phyloP scores from a whole-genome alignment of 257 asterid genomes.

The Rehmannia glutinosa region DNA sequence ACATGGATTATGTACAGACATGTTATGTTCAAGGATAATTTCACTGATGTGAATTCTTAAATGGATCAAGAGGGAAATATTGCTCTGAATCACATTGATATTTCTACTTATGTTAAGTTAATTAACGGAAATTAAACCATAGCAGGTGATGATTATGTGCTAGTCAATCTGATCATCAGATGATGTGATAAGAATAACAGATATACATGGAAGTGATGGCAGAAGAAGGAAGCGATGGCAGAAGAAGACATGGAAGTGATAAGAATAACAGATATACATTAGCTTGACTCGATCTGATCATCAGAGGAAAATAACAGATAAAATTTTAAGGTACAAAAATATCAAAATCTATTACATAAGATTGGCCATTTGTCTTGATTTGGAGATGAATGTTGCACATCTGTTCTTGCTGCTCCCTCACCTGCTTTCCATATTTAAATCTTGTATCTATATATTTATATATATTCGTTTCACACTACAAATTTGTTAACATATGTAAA shows the following conservation, averaged over 20 bases:
- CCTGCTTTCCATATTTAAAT: neutral
- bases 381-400: neutral
- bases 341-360: neutral
- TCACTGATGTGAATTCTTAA: slow-evolving; percentile 51
- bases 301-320: neutral
- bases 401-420: neutral
- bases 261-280: neutral
- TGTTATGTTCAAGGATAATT: slow-evolving; percentile 74
- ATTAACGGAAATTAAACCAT: too few relatives aligned
- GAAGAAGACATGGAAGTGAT: neutral
- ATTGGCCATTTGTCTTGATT: neutral
- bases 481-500: too few relatives aligned
- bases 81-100: slow-evolving; percentile 88
- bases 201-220: too few relatives aligned
- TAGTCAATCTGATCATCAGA: too few relatives aligned
- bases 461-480: neutral
- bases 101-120: too few relatives aligned
- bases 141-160: too few relatives aligned
- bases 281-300: neutral
- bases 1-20: slow-evolving; percentile 90
- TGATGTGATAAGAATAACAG: too few relatives aligned
- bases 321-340: neutral
- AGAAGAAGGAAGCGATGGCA: too few relatives aligned
- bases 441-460: neutral
- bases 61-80: slow-evolving; percentile 80